Evolutionary conservation across 768 basidiomycete genomes (phyloP).

Genomic region (Leccinellum albellum): DNA sequence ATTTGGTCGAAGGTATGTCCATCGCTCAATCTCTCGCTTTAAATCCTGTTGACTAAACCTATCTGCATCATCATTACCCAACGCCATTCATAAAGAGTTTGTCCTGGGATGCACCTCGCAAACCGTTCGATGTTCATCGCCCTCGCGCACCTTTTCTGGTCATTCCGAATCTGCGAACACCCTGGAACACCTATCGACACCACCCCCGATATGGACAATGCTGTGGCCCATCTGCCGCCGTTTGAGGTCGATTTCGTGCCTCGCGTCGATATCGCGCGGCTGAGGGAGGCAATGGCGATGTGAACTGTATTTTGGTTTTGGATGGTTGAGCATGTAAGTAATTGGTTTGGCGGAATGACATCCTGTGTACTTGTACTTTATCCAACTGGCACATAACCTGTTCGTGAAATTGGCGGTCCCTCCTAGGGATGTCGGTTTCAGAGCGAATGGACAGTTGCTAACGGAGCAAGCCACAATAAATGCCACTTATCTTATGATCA

Average conservation of each 20-base stretch:
- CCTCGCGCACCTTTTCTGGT: constrained; percentile 57
- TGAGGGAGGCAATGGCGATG: constrained; percentile 15
- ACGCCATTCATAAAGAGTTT: constrained; percentile 38
- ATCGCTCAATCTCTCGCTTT: background rate
- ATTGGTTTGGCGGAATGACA: background rate
- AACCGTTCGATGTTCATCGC: constrained; percentile 53
- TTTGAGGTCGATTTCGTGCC: constrained; percentile 57
- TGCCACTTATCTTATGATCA: no score
- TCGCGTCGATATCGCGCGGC: constrained; percentile 21
- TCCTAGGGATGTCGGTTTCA: no score
- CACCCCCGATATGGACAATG: constrained; percentile 47
- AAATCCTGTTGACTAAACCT: no score
- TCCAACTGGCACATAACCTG: no score
- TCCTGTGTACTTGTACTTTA: no score
- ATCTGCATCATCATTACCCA: no score
- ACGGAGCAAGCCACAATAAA: no score
- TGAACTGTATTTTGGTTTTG: background rate
- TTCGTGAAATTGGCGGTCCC: no score
- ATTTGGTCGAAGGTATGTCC: constrained; percentile 41
- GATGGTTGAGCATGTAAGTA: background rate
- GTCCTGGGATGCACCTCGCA: constrained; percentile 58
- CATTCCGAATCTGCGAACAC: constrained; percentile 50
- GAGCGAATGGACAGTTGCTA: no score
- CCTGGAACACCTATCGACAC: constrained; percentile 51
- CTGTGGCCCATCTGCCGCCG: constrained; percentile 52